phyloP scores from a whole-genome alignment of 129 eudicot genomes.

The Dittrichia graveolens region DNA sequence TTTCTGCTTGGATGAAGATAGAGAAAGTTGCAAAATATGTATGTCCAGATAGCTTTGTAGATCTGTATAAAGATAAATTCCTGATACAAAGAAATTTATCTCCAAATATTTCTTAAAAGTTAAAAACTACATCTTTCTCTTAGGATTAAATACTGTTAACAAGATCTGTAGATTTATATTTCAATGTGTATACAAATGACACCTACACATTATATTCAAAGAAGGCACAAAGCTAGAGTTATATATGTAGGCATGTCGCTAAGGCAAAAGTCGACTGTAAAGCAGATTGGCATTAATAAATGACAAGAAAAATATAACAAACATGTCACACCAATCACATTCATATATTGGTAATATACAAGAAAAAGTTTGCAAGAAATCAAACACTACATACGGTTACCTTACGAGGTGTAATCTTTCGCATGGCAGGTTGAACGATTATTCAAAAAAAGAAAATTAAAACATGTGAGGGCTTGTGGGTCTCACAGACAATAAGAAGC shows the following conservation, averaged over 20 bases:
- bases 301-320: not conserved
- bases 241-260: not conserved
- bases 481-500: slow-evolving; percentile 11
- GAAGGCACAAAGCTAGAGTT: slow-evolving; percentile 5
- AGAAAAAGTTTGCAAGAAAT: slow-evolving; percentile 14
- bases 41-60: slow-evolving; percentile 13
- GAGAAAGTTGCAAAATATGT: no score
- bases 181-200: not conserved
- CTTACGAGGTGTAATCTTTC: slow-evolving; percentile 21
- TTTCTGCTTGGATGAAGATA: slow-evolving; percentile 53
- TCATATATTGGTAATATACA: not conserved
- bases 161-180: slow-evolving; percentile 1
- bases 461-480: not conserved
- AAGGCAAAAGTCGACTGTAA: not conserved
- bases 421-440: slow-evolving; percentile 11
- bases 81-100: no score
- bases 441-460: slow-evolving; percentile 7
- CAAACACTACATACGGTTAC: slow-evolving; percentile 20
- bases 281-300: not conserved
- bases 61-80: slow-evolving; percentile 7
- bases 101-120: slow-evolving; percentile 8
- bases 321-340: slow-evolving; percentile 5
- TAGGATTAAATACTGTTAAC: not conserved
- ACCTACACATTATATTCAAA: not conserved
- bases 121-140: not conserved